Percentiles rank a stretch among this genome's conserved stretches.
These are phyloP conservation scores for Quercus engelmannii DNA, from an alignment of 306 rosid genomes.

Conservation along the genomic window DNA sequence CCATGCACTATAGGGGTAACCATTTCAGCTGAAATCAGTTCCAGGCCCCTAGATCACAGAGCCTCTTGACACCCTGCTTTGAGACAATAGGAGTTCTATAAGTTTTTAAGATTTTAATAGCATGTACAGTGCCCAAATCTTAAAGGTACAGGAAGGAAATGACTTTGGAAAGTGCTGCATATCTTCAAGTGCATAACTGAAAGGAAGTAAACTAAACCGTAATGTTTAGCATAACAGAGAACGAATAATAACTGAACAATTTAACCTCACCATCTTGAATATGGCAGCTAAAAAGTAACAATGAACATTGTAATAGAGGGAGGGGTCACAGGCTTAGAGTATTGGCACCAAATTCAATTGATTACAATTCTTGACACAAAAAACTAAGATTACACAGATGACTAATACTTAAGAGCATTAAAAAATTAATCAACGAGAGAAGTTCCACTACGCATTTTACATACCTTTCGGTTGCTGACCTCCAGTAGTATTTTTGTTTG, in stretches of 20 bases:
- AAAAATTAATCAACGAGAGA: not conserved
- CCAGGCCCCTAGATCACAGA: conserved; percentile 94
- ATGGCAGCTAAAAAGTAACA: not conserved
- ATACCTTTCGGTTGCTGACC: conserved; percentile 70
- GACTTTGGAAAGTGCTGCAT: conserved; percentile 40
- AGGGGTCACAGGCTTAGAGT: not conserved
- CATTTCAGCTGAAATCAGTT: conserved; percentile 95
- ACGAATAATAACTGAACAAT: conserved; percentile 3
- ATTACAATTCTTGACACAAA: not conserved
- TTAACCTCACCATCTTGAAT: not conserved
- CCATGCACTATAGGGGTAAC: conserved; percentile 87
- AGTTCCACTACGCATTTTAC: not conserved
- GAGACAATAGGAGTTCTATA: conserved; percentile 89
- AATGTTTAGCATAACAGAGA: conserved; percentile 17
- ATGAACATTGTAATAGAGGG: not conserved
- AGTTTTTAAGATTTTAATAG: conserved; percentile 46
- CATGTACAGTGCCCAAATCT: conserved; percentile 57
- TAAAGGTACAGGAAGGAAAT: conserved; percentile 52
- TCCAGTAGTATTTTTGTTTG: conserved; percentile 65
- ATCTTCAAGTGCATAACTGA: conserved; percentile 51
- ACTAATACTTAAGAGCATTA: not conserved
- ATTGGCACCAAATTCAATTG: not conserved
- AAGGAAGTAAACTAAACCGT: conserved; percentile 30
- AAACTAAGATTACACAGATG: not conserved
- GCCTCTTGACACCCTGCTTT: conserved; percentile 98